These are phyloP conservation scores for Ceratocystis alfenasii DNA, from an alignment of 2,329 filamentous ascomycete genomes.

Conservation along the genomic window DNA sequence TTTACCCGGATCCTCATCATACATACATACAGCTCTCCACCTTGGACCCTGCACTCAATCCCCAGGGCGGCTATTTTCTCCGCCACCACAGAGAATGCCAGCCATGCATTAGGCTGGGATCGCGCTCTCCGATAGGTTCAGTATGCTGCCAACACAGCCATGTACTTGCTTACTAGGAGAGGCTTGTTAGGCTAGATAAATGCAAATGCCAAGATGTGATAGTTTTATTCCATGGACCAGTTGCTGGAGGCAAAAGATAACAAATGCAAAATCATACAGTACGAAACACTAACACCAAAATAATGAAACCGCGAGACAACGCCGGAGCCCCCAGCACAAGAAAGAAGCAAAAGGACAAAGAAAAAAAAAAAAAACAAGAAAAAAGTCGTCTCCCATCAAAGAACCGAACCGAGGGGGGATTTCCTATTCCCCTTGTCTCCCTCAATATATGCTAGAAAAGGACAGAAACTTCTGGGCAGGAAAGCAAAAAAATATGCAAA, in stretches of 20 bases:
- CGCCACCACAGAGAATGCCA: not conserved
- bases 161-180: not conserved
- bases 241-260: not conserved
- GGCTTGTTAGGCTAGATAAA: too few relatives aligned
- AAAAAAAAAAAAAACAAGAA: not conserved
- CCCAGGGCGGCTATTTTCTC: not conserved
- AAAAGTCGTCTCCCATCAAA: not conserved
- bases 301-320: not conserved
- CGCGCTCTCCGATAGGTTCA: not conserved
- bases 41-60: not conserved
- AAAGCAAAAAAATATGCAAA: not conserved
- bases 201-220: constrained; percentile 7
- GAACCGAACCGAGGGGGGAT: not conserved
- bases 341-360: not conserved
- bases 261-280: not conserved
- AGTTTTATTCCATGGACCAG: not conserved
- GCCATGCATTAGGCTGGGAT: not conserved
- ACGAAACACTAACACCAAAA: constrained; percentile 12
- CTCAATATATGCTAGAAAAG: constrained; percentile 8
- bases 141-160: not conserved
- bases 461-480: not conserved
- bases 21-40: not conserved
- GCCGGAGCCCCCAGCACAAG: not conserved
- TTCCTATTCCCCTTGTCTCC: not conserved
- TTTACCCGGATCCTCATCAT: not conserved